Percentiles rank a stretch among this genome's conserved stretches.
Conservation (phyloP, 352 stramenopile genomes). For the Pythium coloratum region DNA sequence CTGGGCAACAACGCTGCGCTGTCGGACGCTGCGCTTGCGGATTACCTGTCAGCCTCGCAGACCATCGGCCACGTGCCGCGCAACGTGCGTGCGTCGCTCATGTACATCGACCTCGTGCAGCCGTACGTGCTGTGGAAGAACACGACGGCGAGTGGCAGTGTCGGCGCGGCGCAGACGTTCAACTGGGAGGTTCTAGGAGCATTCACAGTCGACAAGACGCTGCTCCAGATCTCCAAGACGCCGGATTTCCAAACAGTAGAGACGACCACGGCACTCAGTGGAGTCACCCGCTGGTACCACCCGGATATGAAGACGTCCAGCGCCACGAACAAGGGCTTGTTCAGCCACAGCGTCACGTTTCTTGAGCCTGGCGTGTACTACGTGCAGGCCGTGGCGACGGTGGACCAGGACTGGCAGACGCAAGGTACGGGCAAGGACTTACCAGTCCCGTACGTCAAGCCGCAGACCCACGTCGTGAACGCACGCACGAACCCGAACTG, state of each 20-base stretch:
- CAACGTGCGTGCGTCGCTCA: constrained; percentile 90
- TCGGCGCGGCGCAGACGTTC: constrained; percentile 26
- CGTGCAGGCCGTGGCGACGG: constrained; percentile 51
- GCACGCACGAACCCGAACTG: constrained; percentile 51
- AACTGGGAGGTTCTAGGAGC: constrained; percentile 58
- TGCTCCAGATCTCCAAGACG: constrained; percentile 45
- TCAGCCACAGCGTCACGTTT: constrained; percentile 44
- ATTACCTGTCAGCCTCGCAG: constrained; percentile 39
- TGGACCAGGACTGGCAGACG: constrained; percentile 65
- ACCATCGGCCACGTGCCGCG: constrained; percentile 76
- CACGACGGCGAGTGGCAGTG: constrained; percentile 22
- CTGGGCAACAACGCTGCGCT: constrained; percentile 71
- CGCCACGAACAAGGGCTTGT: constrained; percentile 51
- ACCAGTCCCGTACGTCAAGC: constrained; percentile 46
- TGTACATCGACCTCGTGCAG: constrained; percentile 92
- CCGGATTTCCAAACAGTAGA: constrained; percentile 28
- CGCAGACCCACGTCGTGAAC: constrained; percentile 77
- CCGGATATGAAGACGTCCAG: constrained; percentile 32
- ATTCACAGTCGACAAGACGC: constrained; percentile 1
- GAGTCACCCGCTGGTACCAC: constrained; percentile 69
- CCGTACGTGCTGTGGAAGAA: constrained; percentile 84
- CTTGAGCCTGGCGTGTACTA: constrained; percentile 46
- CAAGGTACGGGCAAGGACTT: constrained; percentile 42
- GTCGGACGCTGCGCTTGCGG: constrained; percentile 43
- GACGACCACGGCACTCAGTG: constrained; percentile 37